Percentiles rank a stretch among this genome's conserved stretches.
phyloP scores from a whole-genome alignment of 1,284 basidiomycete genomes.

The Anthracocystis walkeri region DNA sequence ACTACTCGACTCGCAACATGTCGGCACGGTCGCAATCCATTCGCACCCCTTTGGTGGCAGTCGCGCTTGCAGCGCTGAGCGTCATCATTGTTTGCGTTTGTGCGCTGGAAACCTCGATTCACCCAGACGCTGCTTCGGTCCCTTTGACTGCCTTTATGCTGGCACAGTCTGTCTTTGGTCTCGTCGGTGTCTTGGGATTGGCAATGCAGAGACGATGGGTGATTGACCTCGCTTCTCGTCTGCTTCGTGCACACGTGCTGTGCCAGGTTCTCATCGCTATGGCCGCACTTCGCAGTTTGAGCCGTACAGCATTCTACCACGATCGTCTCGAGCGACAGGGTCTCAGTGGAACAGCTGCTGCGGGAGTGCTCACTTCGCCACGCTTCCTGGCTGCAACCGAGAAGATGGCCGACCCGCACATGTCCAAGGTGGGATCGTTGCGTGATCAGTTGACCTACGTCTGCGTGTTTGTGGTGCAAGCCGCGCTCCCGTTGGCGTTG shows the following conservation, averaged over 20 bases:
- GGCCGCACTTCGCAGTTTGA: slow-evolving; percentile 42
- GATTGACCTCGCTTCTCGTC: slow-evolving; percentile 55
- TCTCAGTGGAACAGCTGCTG: slow-evolving; percentile 11
- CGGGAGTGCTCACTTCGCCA: slow-evolving; percentile 18
- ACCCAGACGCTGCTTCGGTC: slow-evolving; percentile 52
- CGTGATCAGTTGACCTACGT: slow-evolving; percentile 48
- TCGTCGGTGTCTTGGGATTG: slow-evolving; percentile 39
- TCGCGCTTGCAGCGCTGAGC: slow-evolving; percentile 43
- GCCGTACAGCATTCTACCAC: slow-evolving; percentile 41
- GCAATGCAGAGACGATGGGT: slow-evolving; percentile 40
- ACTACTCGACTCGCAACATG: slow-evolving; percentile 6
- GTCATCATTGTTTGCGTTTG: slow-evolving; percentile 43
- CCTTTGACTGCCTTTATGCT: slow-evolving; percentile 54
- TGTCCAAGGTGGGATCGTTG: slow-evolving; percentile 45
- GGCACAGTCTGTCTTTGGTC: slow-evolving; percentile 45
- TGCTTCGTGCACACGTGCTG: slow-evolving; percentile 54
- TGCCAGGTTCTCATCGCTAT: slow-evolving; percentile 48
- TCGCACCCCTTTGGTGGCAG: slow-evolving; percentile 35
- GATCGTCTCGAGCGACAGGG: slow-evolving; percentile 11
- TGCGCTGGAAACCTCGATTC: slow-evolving; percentile 40
- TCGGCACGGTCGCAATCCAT: slow-evolving; percentile 12
- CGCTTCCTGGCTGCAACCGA: slow-evolving; percentile 13
- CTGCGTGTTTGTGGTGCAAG: slow-evolving; percentile 55
- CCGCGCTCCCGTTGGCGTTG: slow-evolving; percentile 44
- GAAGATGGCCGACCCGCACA: slow-evolving; percentile 27